Evolutionary conservation across 1,284 basidiomycete genomes (phyloP).

Genomic region (Phellopilus nigrolimitatus): DNA sequence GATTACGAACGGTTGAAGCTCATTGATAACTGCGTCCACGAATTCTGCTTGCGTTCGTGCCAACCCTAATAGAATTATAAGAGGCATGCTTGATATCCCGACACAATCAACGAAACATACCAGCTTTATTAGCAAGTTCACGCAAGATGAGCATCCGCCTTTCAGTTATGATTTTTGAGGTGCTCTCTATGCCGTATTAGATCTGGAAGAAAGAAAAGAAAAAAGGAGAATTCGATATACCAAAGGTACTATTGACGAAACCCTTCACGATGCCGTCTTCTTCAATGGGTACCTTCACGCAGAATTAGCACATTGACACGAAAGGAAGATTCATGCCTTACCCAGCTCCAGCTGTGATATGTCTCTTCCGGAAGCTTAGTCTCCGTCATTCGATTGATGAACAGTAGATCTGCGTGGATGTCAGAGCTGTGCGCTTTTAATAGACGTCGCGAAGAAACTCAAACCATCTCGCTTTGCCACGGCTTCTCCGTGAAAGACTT

Average conservation of each 20-base stretch:
- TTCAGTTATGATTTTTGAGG: conserved; percentile 15
- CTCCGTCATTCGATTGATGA: conserved; percentile 22
- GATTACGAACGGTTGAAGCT: not conserved
- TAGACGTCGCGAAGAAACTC: not conserved
- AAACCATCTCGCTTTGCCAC: conserved; percentile 20
- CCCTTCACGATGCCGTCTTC: conserved; percentile 14
- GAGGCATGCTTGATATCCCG: not conserved
- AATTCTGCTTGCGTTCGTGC: conserved; percentile 14
- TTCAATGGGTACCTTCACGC: conserved; percentile 11
- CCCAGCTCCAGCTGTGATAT: conserved; percentile 23
- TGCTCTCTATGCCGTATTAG: conserved; percentile 8
- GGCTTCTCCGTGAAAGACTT: conserved; percentile 18
- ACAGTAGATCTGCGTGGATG: conserved; percentile 20
- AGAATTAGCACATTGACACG: not conserved
- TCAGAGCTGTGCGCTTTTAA: not conserved
- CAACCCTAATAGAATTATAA: not conserved
- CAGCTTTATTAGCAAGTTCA: conserved; percentile 13
- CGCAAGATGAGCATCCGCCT: conserved; percentile 15
- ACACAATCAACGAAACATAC: not conserved
- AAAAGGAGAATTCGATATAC: not conserved
- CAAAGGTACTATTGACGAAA: conserved; percentile 17
- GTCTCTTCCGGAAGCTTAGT: conserved; percentile 21
- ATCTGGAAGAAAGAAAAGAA: not conserved
- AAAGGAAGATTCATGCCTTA: conserved; percentile 4
- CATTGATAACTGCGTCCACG: conserved; percentile 1